Evolutionary conservation across 768 basidiomycete species (phyloP).

Genomic region (Udeniomyces megalosporus): DNA sequence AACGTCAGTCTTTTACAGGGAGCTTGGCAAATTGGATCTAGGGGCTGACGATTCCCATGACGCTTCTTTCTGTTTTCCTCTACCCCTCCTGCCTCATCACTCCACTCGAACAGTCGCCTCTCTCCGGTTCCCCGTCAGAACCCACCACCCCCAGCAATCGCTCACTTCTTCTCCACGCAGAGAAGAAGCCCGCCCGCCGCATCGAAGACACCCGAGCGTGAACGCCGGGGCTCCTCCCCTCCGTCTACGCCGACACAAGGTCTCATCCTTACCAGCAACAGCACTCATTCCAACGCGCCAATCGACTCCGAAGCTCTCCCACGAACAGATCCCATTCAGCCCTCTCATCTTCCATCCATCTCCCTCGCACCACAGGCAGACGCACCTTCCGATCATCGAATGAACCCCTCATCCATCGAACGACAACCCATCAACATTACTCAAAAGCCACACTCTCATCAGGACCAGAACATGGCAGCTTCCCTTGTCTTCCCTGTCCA

Average conservation of each 20-base stretch:
- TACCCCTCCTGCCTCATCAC: too few species aligned
- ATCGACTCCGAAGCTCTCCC: neutral
- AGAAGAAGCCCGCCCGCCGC: conserved; percentile 2
- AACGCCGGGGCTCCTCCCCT: conserved; percentile 8
- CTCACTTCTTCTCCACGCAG: conserved; percentile 3
- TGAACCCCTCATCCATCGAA: neutral
- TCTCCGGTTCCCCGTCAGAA: neutral
- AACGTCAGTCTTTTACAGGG: neutral
- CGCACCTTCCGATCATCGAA: neutral
- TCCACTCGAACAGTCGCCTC: neutral
- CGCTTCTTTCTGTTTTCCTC: too few species aligned
- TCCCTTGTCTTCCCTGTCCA: neutral
- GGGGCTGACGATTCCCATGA: too few species aligned
- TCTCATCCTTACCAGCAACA: too few species aligned
- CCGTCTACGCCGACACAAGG: neutral
- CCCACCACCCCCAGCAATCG: neutral
- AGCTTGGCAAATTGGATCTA: too few species aligned
- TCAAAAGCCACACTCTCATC: neutral
- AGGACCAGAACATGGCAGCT: neutral
- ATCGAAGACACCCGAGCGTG: conserved; percentile 6
- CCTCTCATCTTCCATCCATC: too few species aligned
- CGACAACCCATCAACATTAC: neutral
- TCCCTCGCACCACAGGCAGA: neutral
- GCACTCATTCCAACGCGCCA: too few species aligned
- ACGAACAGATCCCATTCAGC: neutral